Percentiles rank a stretch among this genome's conserved stretches.
These are phyloP conservation scores for Hortiboletus flavorubellus DNA, from an alignment of 768 basidiomycete species.

Conservation along the genomic window DNA sequence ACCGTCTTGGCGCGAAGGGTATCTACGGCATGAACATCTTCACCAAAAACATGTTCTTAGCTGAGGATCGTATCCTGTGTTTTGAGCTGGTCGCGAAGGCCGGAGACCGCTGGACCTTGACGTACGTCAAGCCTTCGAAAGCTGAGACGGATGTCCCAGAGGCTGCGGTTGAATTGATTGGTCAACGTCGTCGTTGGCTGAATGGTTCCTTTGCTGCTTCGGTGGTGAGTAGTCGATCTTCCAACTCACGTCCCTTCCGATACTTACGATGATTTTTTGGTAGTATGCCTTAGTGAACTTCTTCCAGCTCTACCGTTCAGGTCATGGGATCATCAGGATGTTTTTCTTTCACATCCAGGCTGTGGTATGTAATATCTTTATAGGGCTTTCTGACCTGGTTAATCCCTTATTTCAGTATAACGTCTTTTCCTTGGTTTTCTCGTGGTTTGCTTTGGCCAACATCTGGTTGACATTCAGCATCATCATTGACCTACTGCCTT, in stretches of 20 bases:
- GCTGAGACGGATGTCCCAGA: conserved; percentile 98
- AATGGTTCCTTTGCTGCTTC: conserved; percentile 96
- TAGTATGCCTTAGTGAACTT: conserved; percentile 94
- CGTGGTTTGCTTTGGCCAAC: conserved; percentile 92
- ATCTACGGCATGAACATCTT: conserved; percentile 97
- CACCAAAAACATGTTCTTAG: conserved; percentile 89
- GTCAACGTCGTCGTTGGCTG: conserved; percentile 93
- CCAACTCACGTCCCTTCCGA: not conserved
- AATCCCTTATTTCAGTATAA: conserved; percentile 58
- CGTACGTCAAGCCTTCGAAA: conserved; percentile 92
- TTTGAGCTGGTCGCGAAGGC: conserved; percentile 95
- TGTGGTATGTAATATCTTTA: conserved; percentile 49
- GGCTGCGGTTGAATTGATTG: conserved; percentile 86
- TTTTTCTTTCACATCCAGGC: conserved; percentile 96
- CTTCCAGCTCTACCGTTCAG: conserved; percentile 81
- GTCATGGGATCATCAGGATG: conserved; percentile 88
- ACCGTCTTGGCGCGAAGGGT: conserved; percentile 89
- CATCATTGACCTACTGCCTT: conserved; percentile 83
- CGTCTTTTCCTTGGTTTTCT: conserved; percentile 78
- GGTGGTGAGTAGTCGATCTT: conserved; percentile 50
- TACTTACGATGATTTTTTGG: conserved; percentile 1
- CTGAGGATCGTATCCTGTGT: conserved; percentile 95
- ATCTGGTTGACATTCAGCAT: conserved; percentile 95
- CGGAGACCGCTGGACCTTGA: conserved; percentile 81
- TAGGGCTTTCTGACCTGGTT: not conserved